Evolutionary conservation across 441 rosid genomes (phyloP), one percentile per base, ranked within the genome.

Genomic region (Biscutella auriculata): DNA sequence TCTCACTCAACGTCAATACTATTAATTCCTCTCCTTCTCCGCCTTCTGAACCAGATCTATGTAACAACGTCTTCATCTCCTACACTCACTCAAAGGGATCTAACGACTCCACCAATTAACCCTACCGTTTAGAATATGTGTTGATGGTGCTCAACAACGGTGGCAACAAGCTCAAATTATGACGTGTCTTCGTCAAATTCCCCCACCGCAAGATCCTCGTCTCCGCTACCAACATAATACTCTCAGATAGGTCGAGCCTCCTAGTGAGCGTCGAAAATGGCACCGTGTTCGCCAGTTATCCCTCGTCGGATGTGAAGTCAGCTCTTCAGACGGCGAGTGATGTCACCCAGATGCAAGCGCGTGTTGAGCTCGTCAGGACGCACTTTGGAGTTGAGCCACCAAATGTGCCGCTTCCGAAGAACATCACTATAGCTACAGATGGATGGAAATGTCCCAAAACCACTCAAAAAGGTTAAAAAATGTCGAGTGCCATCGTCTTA

Each of bases 271-370:
- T 93, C 3, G 95, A 75, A 13, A 85, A 88, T 65, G 95, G 97
- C 1, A 86, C 95, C 26, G 48, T 80, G 2, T 82, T 92, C 36
- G 72, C 87, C 6, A 97, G 98, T 17, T 86, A 44, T 54, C 98
- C 98, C 23, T 73, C 64, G 48, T 73, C 88, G 47, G 92, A 88
- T 72, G 73, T 93, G 73, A 82, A 88, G 63, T 81, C 95, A 26
- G 92, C 97, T 28, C 87, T 92, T 53, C 82, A 78, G 48, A 92
- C 97, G 3, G 98, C 98, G 0, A 97, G 98, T 2, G 98, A 92
- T 43, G 39, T 75, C 29, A 79, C 77, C 33, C 97, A 86, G 84
- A 92, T 92, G 76, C 76, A 76, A 47, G 92, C 77, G 13, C 79
- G 76, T 59, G 68, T 92, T 39, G 66, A 76, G 74, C 69, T 92